Conservation (phyloP, 345 rosid species). For the rapeseed (Brassica napus) region DNA sequence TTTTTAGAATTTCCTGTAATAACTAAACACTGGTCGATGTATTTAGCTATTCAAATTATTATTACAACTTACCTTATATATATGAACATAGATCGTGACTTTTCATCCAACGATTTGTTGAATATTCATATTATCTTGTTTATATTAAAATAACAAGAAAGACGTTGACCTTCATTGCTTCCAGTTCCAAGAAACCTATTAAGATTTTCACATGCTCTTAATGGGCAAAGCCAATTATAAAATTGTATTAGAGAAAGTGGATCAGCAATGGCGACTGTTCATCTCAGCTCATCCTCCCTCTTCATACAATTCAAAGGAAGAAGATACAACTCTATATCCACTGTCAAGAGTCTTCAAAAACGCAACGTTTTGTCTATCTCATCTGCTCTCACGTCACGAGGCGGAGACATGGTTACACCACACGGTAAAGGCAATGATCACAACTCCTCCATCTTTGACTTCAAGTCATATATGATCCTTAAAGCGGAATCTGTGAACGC, state of each 20-base stretch:
- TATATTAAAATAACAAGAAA: background rate
- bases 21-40: background rate
- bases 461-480: conserved; percentile 66
- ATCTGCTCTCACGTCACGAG: conserved; percentile 48
- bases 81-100: conserved; percentile 2
- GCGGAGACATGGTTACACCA: conserved; percentile 40
- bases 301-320: conserved; percentile 15
- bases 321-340: conserved; percentile 42
- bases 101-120: background rate
- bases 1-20: background rate
- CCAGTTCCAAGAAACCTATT: conserved; percentile 5
- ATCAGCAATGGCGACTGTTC: conserved; percentile 13
- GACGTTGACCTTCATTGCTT: conserved; percentile 14
- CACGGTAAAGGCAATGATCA: conserved; percentile 34
- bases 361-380: conserved; percentile 40
- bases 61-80: background rate
- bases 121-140: background rate
- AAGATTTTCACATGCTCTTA: background rate
- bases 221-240: background rate
- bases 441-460: conserved; percentile 50
- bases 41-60: background rate
- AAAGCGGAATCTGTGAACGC: conserved; percentile 57
- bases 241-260: conserved; percentile 6
- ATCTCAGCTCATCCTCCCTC: conserved; percentile 13
- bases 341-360: conserved; percentile 1